Evolutionary conservation across 768 basidiomycete genomes (phyloP), one percentile per base, ranked within the genome.

Genomic region (Naematelia encephala): DNA sequence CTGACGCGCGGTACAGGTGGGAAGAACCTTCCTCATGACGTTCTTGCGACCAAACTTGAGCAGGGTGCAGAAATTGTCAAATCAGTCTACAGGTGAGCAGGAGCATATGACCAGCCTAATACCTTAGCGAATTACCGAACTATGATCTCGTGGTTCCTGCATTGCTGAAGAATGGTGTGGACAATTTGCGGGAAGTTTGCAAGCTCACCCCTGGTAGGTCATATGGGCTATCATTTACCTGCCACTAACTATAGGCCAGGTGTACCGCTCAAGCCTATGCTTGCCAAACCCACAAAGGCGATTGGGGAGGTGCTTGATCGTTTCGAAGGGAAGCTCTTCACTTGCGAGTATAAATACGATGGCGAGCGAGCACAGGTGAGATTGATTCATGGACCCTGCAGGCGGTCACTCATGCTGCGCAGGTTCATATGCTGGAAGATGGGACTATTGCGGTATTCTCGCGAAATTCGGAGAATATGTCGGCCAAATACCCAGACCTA

Each of bases 331-430:
- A 93, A 92, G 78, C 84, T 82, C 54, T 98, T 99, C 74, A 97
- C 96, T 8, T 98, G 93, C 79, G 96, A 99, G 80, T 99, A 99
- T 79, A 99, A 99, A 78, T 99, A 99, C 67, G 96, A 99, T 64
- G 96, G 96, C 5, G 96, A 99, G 76, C 86, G 96, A 48, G 96
- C 96, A 14, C 93, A 97, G 80, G 88, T 87, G 23, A 29, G 72
- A 52, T 30, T 11, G 12, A 26, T 29, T 50, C 46, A 16, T 19
- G 13, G 42, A 29, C 42, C 23, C 28, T 29, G n/a, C n/a, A 21
- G 12, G 42, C 19, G n/a, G n/a, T n/a, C 5, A 28, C 49, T 43
- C 56, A 11, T 10, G 23, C 11, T 28, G n/a, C 11, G 19, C 64
- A 88, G 86, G 88, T 94, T 2, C 96, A 99, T 78, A 85, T 82